Evolutionary conservation across 176 grass and related monocot species (phyloP), one percentile per base, ranked within the genome.

Genomic region (barley (Hordeum vulgare)): DNA sequence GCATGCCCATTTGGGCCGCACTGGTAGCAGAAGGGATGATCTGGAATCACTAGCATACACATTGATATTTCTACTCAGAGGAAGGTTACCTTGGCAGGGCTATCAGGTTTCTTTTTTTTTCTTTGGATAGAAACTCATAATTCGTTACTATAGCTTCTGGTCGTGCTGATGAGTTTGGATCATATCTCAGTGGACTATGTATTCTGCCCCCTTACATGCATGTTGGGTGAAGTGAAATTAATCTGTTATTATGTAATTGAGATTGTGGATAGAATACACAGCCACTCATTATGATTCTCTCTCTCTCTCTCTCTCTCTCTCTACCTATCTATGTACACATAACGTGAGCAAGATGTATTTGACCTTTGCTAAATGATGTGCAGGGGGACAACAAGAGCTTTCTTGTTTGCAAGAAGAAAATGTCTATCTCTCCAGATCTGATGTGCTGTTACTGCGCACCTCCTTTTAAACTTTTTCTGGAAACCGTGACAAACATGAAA

Each of bases 401-500:
- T 91, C 90, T 98, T 82, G 95, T 98, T 66, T 95, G 92, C 88
- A 98, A 98, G 90, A 98, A 93, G 89, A 98, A 98, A 91, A 98
- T 98, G 95, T 90, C 95, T 49, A 98, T 92, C 20, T 90, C 95
- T 84, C 88, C 95, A 74, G 95, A 98, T 84, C 75, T 91, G 53
- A 74, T 98, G 83, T 98, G 95, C 67, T 93, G 90, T 89, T 91
- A 95, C 63, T 98, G 90, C 61, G 89, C 95, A 24, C 90, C 82
- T 77, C 92, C 92, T 72, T 98, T 98, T 83, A 94, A 92, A 70
- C 90, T 89, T 60, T 98, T 98, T 83, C 83, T 98, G 51, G 95
- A 98, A 68, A 90, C 66, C 4, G 95, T 98, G 84, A 95, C 95
- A 70, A 98, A 98, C 82, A 98, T 98, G 95, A 98, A 73, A 95